Conservation (phyloP, 768 basidiomycete genomes). For the Austroboletus festivus region DNA sequence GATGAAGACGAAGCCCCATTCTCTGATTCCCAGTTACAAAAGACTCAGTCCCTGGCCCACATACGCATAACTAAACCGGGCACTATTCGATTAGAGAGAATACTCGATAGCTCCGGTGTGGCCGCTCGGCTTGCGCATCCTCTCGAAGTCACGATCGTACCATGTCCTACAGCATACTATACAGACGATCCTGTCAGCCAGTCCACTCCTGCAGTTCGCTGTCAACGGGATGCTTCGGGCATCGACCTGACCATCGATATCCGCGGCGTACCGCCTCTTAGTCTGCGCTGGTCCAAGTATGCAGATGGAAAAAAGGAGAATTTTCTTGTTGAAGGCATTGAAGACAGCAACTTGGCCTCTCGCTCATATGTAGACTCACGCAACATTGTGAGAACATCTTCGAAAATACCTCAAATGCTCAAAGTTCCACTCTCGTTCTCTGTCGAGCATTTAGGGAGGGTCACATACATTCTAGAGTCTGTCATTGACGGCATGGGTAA, state of each 20-base stretch:
- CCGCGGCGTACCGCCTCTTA: slow-evolving; percentile 72
- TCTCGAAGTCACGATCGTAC: slow-evolving; percentile 66
- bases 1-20: slow-evolving; percentile 37
- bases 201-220: slow-evolving; percentile 49
- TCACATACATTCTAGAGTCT: slow-evolving; percentile 74
- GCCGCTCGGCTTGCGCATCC: slow-evolving; percentile 70
- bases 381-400: slow-evolving; percentile 18
- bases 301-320: slow-evolving; percentile 63
- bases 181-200: slow-evolving; percentile 34
- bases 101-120: slow-evolving; percentile 64
- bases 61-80: slow-evolving; percentile 74
- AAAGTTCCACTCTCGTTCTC: slow-evolving; percentile 67
- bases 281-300: slow-evolving; percentile 72
- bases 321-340: slow-evolving; percentile 83
- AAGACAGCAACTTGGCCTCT: slow-evolving; percentile 46
- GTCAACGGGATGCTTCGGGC: slow-evolving; percentile 62
- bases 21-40: slow-evolving; percentile 53
- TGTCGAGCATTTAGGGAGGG: slow-evolving; percentile 59
- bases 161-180: slow-evolving; percentile 80
- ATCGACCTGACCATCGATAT: slow-evolving; percentile 61
- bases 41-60: slow-evolving; percentile 71
- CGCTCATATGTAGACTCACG: slow-evolving; percentile 25
- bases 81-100: slow-evolving; percentile 67
- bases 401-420: slow-evolving; percentile 50
- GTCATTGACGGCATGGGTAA: slow-evolving; percentile 86